A percentile compares a stretch with the other conserved stretches of the same genome.
Evolutionary conservation across 495 filamentous ascomycete species (phyloP).

Genomic region (Aspergillus ellipticus): DNA sequence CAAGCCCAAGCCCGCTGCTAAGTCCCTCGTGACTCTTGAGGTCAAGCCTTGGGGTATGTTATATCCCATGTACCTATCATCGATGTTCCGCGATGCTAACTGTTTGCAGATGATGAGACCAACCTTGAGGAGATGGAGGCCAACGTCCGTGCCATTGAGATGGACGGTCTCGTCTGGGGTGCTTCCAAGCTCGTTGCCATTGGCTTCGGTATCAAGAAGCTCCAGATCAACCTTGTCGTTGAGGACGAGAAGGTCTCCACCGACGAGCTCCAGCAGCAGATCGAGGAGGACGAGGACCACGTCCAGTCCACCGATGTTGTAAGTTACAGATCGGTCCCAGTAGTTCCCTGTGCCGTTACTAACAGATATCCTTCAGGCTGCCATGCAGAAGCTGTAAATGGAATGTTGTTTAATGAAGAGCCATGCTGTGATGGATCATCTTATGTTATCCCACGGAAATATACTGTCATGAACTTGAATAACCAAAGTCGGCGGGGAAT

Average conservation of each 20-base stretch:
- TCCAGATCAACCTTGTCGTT: conserved; percentile 96
- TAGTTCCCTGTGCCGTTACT: conserved; percentile 14
- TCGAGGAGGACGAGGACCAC: conserved; percentile 89
- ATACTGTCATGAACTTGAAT: conserved; percentile 24
- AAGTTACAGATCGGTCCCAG: conserved; percentile 28
- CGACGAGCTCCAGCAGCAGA: conserved; percentile 81
- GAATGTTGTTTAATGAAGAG: conserved; percentile 36
- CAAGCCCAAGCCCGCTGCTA: conserved; percentile 86
- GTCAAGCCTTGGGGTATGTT: conserved; percentile 97
- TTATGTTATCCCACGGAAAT: conserved; percentile 30
- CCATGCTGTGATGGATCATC: conserved; percentile 37
- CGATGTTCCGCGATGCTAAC: conserved; percentile 24
- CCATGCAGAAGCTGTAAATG: conserved; percentile 89
- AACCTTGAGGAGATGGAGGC: conserved; percentile 77
- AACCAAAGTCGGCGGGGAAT: conserved; percentile 13
- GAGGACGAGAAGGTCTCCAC: conserved; percentile 95
- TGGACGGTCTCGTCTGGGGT: conserved; percentile 96
- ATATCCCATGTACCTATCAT: conserved; percentile 11
- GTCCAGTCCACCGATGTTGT: conserved; percentile 94
- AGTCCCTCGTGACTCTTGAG: conserved; percentile 92
- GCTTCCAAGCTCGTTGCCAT: conserved; percentile 83
- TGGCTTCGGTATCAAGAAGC: conserved; percentile 98
- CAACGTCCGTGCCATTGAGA: conserved; percentile 79
- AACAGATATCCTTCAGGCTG: conserved; percentile 43
- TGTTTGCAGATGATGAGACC: conserved; percentile 77